Percentiles rank a stretch among this genome's conserved stretches.
These are phyloP conservation scores for Tricholoma terreum DNA, from an alignment of 768 basidiomycete genomes.

Conservation along the genomic window DNA sequence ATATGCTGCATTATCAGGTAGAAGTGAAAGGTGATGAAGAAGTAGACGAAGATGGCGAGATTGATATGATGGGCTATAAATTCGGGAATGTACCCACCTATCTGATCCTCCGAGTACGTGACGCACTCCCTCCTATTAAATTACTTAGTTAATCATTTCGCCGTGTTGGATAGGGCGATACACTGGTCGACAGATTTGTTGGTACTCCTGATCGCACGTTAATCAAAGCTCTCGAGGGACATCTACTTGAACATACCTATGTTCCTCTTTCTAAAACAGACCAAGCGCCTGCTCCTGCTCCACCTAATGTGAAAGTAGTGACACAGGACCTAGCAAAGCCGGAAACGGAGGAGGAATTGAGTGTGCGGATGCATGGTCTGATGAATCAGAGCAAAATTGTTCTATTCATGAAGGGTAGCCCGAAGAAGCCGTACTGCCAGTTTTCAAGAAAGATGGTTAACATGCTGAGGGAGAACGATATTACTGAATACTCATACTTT, in stretches of 20 bases:
- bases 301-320: slow-evolving; percentile 13
- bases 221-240: slow-evolving; percentile 56
- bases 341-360: slow-evolving; percentile 68
- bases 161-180: slow-evolving; percentile 66
- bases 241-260: slow-evolving; percentile 34
- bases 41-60: slow-evolving; percentile 89
- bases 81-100: slow-evolving; percentile 72
- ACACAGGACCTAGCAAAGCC: slow-evolving; percentile 12
- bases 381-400: slow-evolving; percentile 82
- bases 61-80: slow-evolving; percentile 80
- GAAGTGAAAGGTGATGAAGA: slow-evolving; percentile 80
- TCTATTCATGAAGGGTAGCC: slow-evolving; percentile 89
- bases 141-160: neutral
- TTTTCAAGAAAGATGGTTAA: slow-evolving; percentile 77
- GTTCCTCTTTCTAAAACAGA: slow-evolving; percentile 34
- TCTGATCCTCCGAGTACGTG: slow-evolving; percentile 71
- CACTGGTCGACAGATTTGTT: slow-evolving; percentile 69
- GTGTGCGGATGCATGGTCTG: slow-evolving; percentile 56
- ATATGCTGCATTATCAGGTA: slow-evolving; percentile 54
- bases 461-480: slow-evolving; percentile 58
- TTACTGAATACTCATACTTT: slow-evolving; percentile 66
- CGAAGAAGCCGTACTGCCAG: slow-evolving; percentile 76
- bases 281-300: slow-evolving; percentile 34
- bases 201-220: slow-evolving; percentile 78
- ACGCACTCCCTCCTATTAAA: neutral